These are phyloP conservation scores for Solanum lycopersicoides DNA, from an alignment of 257 asterid species.

Conservation along the genomic window DNA sequence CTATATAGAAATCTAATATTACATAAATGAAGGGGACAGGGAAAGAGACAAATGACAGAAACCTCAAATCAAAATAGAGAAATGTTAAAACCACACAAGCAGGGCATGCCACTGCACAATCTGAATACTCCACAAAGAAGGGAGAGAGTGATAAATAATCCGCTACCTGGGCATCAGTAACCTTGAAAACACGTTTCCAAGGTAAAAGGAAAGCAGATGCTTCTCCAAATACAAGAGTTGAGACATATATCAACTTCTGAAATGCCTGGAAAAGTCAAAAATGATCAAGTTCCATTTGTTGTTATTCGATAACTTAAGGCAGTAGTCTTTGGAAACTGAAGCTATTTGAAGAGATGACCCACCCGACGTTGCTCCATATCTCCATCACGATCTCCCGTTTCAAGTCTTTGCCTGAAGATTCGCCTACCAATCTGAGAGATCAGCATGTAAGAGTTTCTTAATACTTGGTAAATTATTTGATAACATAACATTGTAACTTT, in stretches of 20 bases:
- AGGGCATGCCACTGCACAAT: neutral
- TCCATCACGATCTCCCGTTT: constrained; percentile 85
- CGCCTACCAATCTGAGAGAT: constrained; percentile 87
- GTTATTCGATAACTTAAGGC: neutral
- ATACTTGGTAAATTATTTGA: neutral
- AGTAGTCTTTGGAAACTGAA: neutral
- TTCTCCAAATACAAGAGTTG: constrained; percentile 90
- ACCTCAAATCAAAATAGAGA: neutral
- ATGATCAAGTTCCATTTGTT: constrained; percentile 44
- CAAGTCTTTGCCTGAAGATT: constrained; percentile 87
- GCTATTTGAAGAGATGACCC: constrained; percentile 15
- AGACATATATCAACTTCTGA: constrained; percentile 92
- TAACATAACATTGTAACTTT: neutral
- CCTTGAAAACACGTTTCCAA: constrained; percentile 97
- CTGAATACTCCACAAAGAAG: neutral
- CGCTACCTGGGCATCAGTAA: constrained; percentile 86
- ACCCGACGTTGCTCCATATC: constrained; percentile 82
- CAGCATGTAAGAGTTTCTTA: constrained; percentile 15
- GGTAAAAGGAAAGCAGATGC: constrained; percentile 95
- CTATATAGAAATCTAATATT: neutral
- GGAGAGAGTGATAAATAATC: neutral
- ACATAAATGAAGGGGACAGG: neutral
- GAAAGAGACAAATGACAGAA: neutral
- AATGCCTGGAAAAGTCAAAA: constrained; percentile 75
- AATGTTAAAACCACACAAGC: neutral